phyloP scores from a whole-genome alignment of 495 filamentous ascomycete species.

The Penicillium manginii region DNA sequence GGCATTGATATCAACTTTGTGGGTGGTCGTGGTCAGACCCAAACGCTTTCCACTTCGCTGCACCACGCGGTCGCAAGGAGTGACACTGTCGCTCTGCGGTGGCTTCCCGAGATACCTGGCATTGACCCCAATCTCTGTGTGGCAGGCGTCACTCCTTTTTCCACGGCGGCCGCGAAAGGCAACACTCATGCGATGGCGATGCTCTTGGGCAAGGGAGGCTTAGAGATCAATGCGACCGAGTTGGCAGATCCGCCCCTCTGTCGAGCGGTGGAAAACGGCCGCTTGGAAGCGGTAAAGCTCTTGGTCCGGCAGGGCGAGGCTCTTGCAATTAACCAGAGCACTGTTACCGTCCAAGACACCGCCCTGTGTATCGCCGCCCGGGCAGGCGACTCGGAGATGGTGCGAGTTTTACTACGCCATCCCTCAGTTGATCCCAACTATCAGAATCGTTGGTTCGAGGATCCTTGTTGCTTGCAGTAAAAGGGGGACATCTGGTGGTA shows the following conservation, averaged over 20 bases:
- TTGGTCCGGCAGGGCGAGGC: not conserved
- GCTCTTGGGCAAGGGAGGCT: not conserved
- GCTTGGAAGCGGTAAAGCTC: not conserved
- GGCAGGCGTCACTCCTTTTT: not conserved
- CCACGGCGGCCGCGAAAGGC: not conserved
- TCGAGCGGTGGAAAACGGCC: not conserved
- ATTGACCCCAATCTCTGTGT: not conserved
- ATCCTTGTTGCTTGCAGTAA: slow-evolving; percentile 5
- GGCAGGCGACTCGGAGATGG: slow-evolving; percentile 1
- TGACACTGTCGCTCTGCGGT: slow-evolving; percentile 7
- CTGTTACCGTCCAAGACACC: slow-evolving; percentile 9
- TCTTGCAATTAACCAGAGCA: not conserved
- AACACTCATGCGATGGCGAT: slow-evolving; percentile 1
- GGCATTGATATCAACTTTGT: slow-evolving; percentile 17
- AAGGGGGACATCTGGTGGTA: not conserved
- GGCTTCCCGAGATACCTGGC: not conserved
- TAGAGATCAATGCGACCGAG: slow-evolving; percentile 5
- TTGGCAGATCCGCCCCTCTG: slow-evolving; percentile 1
- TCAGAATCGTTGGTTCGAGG: slow-evolving; percentile 1
- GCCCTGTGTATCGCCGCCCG: slow-evolving; percentile 6
- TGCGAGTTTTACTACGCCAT: slow-evolving; percentile 1
- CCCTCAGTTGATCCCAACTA: slow-evolving; percentile 1
- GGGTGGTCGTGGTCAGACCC: slow-evolving; percentile 2
- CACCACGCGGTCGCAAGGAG: slow-evolving; percentile 9
- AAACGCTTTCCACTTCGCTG: slow-evolving; percentile 13